Evolutionary conservation across 116 monocot genomes (phyloP).

Genomic region (Posidonia oceanica): DNA sequence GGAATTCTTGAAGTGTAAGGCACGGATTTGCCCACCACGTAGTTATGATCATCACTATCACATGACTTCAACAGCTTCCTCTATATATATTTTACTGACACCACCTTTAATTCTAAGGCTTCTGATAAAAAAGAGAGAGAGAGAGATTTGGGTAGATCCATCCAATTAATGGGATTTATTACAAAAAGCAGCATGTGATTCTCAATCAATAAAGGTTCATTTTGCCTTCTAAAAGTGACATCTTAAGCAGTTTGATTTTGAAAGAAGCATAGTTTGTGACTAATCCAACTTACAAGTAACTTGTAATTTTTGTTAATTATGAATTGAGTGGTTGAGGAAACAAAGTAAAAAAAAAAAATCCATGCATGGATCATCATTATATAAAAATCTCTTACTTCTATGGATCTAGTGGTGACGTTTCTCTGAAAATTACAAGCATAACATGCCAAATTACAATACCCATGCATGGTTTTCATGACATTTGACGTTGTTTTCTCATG

Average conservation of each 20-base stretch:
- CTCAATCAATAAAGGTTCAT: not conserved
- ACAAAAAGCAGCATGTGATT: not conserved
- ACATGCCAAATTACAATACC: too few species aligned
- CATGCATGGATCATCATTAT: too few species aligned
- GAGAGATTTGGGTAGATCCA: not conserved
- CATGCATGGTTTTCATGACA: too few species aligned
- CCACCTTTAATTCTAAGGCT: not conserved
- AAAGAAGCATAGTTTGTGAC: not conserved
- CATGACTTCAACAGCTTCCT: not conserved
- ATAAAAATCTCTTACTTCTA: too few species aligned
- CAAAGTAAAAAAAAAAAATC: not conserved
- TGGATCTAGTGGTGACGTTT: too few species aligned
- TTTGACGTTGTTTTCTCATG: too few species aligned
- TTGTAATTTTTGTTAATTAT: not conserved
- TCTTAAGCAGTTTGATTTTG: too few species aligned
- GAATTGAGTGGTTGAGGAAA: not conserved
- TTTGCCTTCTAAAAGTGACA: not conserved
- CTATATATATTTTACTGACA: not conserved
- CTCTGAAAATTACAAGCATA: too few species aligned
- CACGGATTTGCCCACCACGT: not conserved
- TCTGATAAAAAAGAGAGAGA: not conserved
- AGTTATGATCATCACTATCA: not conserved
- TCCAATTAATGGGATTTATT: not conserved
- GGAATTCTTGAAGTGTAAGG: not conserved
- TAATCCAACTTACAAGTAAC: not conserved